Percentiles rank a stretch among this genome's conserved stretches.
phyloP scores from a whole-genome alignment of 257 asterid genomes.

The Solanum lycopersicoides region DNA sequence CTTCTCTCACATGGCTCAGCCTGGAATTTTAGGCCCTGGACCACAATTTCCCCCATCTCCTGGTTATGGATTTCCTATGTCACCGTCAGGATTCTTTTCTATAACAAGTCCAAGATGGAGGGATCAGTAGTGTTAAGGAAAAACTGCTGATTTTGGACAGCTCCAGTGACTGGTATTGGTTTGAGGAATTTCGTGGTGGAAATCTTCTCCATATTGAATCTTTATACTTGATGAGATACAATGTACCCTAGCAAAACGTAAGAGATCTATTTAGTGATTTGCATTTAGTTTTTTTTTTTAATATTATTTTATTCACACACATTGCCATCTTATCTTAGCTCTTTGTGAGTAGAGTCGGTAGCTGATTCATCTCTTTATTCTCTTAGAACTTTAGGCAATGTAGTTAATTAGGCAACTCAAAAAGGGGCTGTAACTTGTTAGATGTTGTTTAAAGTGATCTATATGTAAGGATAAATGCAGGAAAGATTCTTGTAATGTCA shows the following conservation, averaged over 20 bases:
- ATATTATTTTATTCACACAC: slow-evolving; percentile 4
- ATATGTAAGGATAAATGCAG: not conserved
- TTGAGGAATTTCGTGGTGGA: slow-evolving; percentile 10
- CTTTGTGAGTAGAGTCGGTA: slow-evolving; percentile 8
- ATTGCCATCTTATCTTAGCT: not conserved
- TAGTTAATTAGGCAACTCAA: not conserved
- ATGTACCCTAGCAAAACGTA: slow-evolving; percentile 10
- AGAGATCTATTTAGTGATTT: slow-evolving; percentile 6
- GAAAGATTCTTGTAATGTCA: not conserved
- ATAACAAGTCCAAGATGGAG: slow-evolving; percentile 85
- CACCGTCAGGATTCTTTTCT: slow-evolving; percentile 71
- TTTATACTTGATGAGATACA: slow-evolving; percentile 14
- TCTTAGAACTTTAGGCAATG: not conserved
- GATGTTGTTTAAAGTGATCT: not conserved
- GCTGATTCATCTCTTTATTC: slow-evolving; percentile 9
- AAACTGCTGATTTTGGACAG: slow-evolving; percentile 26
- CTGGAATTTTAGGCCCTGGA: slow-evolving; percentile 80
- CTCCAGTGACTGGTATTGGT: slow-evolving; percentile 4
- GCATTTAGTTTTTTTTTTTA: not conserved
- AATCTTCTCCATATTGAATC: slow-evolving; percentile 8
- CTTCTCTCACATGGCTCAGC: slow-evolving; percentile 52
- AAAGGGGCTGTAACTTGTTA: not conserved
- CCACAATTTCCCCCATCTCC: slow-evolving; percentile 84
- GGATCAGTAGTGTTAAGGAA: slow-evolving; percentile 33
- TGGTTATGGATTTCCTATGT: slow-evolving; percentile 73